phyloP scores from a whole-genome alignment of 148 eudicot species.

The Chenopodium suecicum region DNA sequence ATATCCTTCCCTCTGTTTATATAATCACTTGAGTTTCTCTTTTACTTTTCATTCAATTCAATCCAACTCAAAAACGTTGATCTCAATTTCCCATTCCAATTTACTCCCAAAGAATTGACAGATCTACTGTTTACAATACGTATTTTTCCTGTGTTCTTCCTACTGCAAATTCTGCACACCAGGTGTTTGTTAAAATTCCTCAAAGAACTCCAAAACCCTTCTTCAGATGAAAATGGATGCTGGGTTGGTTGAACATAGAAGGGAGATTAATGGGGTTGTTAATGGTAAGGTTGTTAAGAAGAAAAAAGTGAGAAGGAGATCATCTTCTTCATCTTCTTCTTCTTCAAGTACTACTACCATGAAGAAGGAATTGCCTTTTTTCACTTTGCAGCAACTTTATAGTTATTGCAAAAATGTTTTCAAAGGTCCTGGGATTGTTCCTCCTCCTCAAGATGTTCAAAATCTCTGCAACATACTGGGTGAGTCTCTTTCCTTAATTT shows the following conservation, averaged over 20 bases:
- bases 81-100: neutral
- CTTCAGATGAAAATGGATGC: conserved; percentile 34
- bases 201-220: conserved; percentile 1
- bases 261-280: conserved; percentile 25
- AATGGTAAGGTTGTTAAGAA: conserved; percentile 44
- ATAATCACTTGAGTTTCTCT: neutral
- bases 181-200: conserved; percentile 26
- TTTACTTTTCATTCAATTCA: neutral
- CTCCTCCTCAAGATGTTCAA: conserved; percentile 50
- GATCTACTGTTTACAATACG: neutral
- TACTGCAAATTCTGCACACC: neutral
- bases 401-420: conserved; percentile 51
- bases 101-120: conserved; percentile 26
- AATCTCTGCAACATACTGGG: conserved; percentile 57
- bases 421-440: conserved; percentile 67
- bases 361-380: conserved; percentile 23
- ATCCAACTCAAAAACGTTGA: neutral
- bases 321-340: neutral
- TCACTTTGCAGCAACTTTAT: conserved; percentile 54
- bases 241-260: conserved; percentile 33
- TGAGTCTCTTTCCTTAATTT: conserved; percentile 14
- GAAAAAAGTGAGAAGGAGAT: conserved; percentile 33
- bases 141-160: conserved; percentile 9
- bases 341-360: neutral
- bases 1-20: conserved; percentile 19